Evolutionary conservation across 345 rosid genomes (phyloP).

Genomic region (Eutrema yunnanense): DNA sequence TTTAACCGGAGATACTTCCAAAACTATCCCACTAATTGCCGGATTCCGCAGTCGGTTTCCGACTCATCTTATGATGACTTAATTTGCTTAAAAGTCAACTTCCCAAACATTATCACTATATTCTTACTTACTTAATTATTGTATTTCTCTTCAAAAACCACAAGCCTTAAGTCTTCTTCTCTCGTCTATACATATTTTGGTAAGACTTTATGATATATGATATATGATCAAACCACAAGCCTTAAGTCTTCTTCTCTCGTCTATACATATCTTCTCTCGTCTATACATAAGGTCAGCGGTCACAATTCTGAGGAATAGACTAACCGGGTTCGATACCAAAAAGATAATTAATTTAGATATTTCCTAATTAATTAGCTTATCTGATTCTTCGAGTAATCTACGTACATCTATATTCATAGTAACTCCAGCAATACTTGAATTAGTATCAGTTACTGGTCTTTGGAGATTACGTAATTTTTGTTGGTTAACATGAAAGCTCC

Average conservation of each 20-base stretch:
- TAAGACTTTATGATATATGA: not conserved
- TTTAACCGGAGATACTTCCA: conserved; percentile 20
- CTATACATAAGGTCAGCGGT: not conserved
- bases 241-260: not conserved
- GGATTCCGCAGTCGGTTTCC: conserved; percentile 11
- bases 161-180: not conserved
- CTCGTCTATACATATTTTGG: not conserved
- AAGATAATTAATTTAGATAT: not conserved
- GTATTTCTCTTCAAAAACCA: not conserved
- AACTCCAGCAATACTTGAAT: not conserved
- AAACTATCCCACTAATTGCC: conserved; percentile 19
- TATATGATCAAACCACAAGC: not conserved
- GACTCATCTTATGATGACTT: conserved; percentile 5
- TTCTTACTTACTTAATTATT: not conserved
- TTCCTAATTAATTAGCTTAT: not conserved
- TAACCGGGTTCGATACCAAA: not conserved
- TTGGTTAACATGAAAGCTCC: not conserved
- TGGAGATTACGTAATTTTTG: not conserved
- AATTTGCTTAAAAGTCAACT: conserved; percentile 8
- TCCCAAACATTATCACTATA: not conserved
- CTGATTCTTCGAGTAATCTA: not conserved
- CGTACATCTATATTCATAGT: not conserved
- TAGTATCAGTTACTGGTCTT: not conserved
- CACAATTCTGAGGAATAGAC: not conserved
- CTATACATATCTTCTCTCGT: not conserved